Conservation (phyloP, 306 rosid species). For the Sicyos baderoa region DNA sequence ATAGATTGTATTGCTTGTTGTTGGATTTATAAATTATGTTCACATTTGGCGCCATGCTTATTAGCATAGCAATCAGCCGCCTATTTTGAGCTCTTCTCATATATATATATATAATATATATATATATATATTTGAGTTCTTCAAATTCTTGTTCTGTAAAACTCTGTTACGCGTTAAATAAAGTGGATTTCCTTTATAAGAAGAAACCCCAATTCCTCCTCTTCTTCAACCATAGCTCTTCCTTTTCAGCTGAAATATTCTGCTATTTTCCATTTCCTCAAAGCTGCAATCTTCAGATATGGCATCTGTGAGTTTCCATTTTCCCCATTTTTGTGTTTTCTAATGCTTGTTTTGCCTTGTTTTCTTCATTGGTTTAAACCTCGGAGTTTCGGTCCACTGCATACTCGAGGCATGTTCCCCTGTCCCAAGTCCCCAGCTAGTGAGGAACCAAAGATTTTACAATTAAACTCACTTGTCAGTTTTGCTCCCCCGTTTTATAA, state of each 20-base stretch:
- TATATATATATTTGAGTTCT: too few relatives aligned
- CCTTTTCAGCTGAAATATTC: neutral
- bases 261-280: neutral
- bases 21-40: neutral
- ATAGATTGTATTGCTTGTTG: neutral
- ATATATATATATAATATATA: too few relatives aligned
- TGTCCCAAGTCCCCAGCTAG: too few relatives aligned
- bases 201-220: neutral
- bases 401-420: too few relatives aligned
- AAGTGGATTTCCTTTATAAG: neutral
- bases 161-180: conserved; percentile 5
- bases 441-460: too few relatives aligned
- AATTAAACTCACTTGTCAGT: too few relatives aligned
- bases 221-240: neutral
- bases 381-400: too few relatives aligned
- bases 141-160: neutral
- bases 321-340: neutral
- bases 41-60: neutral
- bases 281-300: neutral
- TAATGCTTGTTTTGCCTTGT: neutral
- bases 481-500: too few relatives aligned
- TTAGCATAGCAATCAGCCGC: neutral
- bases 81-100: neutral
- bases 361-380: too few relatives aligned
- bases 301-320: neutral